These are phyloP conservation scores for Boechera retrofracta DNA, from an alignment of 345 rosid species.

Conservation along the genomic window DNA sequence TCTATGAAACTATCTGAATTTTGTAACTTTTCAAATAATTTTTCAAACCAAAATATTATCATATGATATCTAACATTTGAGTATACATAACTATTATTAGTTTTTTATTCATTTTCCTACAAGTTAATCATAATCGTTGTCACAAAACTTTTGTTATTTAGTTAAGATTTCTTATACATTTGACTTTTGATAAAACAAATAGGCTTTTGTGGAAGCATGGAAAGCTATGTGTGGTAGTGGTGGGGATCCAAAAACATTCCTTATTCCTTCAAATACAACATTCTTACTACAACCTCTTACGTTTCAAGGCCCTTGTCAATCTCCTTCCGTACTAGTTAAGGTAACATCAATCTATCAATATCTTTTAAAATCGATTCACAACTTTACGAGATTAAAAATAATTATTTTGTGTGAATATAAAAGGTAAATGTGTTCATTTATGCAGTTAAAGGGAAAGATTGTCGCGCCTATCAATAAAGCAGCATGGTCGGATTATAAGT, in stretches of 20 bases:
- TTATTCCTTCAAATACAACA: constrained; percentile 45
- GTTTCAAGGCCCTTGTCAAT: constrained; percentile 59
- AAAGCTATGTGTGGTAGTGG: constrained; percentile 39
- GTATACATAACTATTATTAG: not conserved
- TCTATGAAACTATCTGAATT: not conserved
- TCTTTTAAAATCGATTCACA: not conserved
- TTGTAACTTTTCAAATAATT: not conserved
- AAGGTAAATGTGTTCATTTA: not conserved
- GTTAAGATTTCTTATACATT: not conserved
- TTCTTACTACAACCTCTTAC: constrained; percentile 51
- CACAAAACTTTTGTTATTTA: not conserved
- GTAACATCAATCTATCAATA: constrained; percentile 34
- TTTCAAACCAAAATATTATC: not conserved
- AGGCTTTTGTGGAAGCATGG: constrained; percentile 62
- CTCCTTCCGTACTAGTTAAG: constrained; percentile 40
- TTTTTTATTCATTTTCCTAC: not conserved
- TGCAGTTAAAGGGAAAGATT: constrained; percentile 25
- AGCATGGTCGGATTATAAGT: constrained; percentile 17
- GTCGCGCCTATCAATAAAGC: constrained; percentile 26
- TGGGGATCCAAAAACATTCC: constrained; percentile 2
- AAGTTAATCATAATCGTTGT: not conserved
- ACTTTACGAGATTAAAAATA: not conserved
- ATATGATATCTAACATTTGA: not conserved
- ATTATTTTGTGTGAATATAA: not conserved
- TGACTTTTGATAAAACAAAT: not conserved